Evolutionary conservation across 805 yeast species (phyloP), one percentile per base, ranked within the genome.

Genomic region (Starmerella davenportii): DNA sequence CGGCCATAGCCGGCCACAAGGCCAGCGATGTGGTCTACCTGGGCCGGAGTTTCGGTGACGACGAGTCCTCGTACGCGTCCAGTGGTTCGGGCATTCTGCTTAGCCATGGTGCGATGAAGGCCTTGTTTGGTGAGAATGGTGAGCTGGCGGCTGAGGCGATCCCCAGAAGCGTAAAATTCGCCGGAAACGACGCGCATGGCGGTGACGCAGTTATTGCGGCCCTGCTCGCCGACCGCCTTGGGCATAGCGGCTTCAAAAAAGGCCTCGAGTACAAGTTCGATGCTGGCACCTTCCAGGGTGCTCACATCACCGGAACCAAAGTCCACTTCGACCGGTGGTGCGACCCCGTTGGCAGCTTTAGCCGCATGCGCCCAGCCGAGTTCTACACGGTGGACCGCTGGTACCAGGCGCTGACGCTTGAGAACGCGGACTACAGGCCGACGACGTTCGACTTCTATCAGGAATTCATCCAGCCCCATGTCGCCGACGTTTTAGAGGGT

Each of bases 41-140:
- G 28, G 64, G 64, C 1, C 39, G 50, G 1, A 50, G 49, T 24
- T 38, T 33, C 9, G 42, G 27, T 43, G 40, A 5, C 9, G 46
- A 38, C 32, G 38, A 42, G 18, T 39, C 42, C 19, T 31, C 41
- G 23, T 60, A 58, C 44, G 63, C 61, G n/a, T 61, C 60, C 39
- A 64, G 63, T 15, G 64, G 63, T 5, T 45, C 57, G 1, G 64
- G 62, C 7, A 55, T 59, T 3, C 49, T 56, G 2, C 39, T 59
- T n/a, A 55, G 61, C 7, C 45, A 47, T 2, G 56, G 52, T 3
- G 54, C 61, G 4, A 45, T 58, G 49, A 43, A 47, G 16, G 32
- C 33, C 16, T 44, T 55, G 19, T 48, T 56, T 32, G 56, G 50
- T 35, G 45, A 24, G 21, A 39, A 27, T 25, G 38, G 30, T 28